Conservation (phyloP, 768 basidiomycete genomes). For the Calvatia gigantea region DNA sequence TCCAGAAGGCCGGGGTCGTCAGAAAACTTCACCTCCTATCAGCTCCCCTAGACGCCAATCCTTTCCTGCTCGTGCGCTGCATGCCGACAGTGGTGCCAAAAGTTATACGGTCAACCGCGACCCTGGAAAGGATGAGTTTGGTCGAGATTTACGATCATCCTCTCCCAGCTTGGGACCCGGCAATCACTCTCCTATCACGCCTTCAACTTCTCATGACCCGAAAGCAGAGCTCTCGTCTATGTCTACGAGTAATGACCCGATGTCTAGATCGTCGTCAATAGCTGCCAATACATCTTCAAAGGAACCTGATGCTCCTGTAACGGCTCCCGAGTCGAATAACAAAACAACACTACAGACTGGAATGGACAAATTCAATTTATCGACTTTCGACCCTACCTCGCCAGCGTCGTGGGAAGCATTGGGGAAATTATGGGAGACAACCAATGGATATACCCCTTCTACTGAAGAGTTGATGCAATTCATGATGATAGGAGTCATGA, state of each 20-base stretch:
- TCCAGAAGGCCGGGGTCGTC: conserved; percentile 57
- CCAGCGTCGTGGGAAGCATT: conserved; percentile 79
- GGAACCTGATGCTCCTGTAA: conserved; percentile 38
- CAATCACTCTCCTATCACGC: conserved; percentile 26
- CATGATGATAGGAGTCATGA: conserved; percentile 37
- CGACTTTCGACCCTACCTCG: conserved; percentile 69
- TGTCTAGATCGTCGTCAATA: conserved; percentile 44
- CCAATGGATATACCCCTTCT: conserved; percentile 64
- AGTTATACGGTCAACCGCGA: neutral
- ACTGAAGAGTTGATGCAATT: conserved; percentile 78
- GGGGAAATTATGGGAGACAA: conserved; percentile 72
- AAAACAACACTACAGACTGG: conserved; percentile 36
- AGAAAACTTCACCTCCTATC: conserved; percentile 49
- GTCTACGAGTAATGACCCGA: conserved; percentile 42
- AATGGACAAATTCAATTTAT: conserved; percentile 66
- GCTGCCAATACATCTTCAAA: conserved; percentile 56
- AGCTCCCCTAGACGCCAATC: conserved; percentile 57
- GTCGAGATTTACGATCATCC: conserved; percentile 68
- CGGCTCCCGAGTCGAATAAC: conserved; percentile 22
- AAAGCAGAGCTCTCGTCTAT: conserved; percentile 36
- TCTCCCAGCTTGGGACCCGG: conserved; percentile 30
- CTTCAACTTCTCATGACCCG: conserved; percentile 20
- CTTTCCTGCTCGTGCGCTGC: conserved; percentile 23
- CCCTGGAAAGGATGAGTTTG: conserved; percentile 79
- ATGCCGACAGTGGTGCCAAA: conserved; percentile 21